phyloP scores from a whole-genome alignment of 495 filamentous ascomycete genomes.

The Penicillium antarcticum region DNA sequence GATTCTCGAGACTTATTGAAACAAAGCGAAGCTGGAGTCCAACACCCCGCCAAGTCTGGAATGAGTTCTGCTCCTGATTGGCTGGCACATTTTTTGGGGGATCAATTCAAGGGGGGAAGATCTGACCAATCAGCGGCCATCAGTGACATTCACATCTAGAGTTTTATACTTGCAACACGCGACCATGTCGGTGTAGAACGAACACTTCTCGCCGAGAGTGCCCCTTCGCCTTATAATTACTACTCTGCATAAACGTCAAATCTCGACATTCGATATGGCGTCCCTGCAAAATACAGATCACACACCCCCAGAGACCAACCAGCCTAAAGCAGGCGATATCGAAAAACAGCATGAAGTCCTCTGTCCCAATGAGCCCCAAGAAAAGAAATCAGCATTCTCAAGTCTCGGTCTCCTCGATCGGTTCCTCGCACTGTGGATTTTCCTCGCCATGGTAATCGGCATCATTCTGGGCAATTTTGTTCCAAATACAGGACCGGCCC shows the following conservation, averaged over 20 bases:
- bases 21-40: background rate
- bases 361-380: background rate
- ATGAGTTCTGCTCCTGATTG: background rate
- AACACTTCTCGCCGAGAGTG: no score
- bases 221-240: no score
- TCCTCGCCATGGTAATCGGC: slow-evolving; percentile 80
- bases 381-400: slow-evolving; percentile 39
- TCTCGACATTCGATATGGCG: background rate
- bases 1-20: background rate
- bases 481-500: slow-evolving; percentile 52
- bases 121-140: background rate
- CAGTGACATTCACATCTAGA: slow-evolving; percentile 2
- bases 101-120: no score
- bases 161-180: no score
- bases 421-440: slow-evolving; percentile 81
- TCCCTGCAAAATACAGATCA: background rate
- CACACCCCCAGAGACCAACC: background rate
- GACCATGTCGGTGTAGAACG: no score
- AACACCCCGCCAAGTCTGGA: background rate
- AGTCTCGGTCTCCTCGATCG: slow-evolving; percentile 68
- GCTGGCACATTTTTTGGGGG: background rate
- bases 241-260: no score
- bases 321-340: slow-evolving; percentile 3
- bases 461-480: slow-evolving; percentile 83
- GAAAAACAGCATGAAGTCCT: slow-evolving; percentile 12